A percentile compares a stretch with the other conserved stretches of the same genome.
These are phyloP conservation scores for Ophiosphaerella herpotricha DNA, from an alignment of 2,329 filamentous ascomycete genomes.

Conservation along the genomic window DNA sequence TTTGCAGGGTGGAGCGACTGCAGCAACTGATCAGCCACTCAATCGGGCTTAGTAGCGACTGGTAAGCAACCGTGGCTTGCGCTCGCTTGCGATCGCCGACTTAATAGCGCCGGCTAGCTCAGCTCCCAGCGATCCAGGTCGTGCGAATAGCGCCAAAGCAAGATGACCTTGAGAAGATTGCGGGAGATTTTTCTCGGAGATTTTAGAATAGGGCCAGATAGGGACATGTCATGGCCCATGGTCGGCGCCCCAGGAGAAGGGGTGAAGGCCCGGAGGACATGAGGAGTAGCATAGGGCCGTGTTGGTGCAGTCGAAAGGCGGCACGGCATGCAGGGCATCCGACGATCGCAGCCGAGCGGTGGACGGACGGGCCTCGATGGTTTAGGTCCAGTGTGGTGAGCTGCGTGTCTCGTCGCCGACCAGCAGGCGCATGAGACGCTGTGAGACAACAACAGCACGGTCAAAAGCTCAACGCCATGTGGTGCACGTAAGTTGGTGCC, in stretches of 20 bases:
- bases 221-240: too few species aligned
- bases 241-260: too few species aligned
- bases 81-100: slow-evolving; percentile 27
- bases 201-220: too few species aligned
- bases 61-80: slow-evolving; percentile 24
- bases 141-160: slow-evolving; percentile 7
- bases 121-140: slow-evolving; percentile 20
- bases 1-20: slow-evolving; percentile 18
- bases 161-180: neutral
- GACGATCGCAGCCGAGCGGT: slow-evolving; percentile 8
- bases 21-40: slow-evolving; percentile 17
- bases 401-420: neutral
- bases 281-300: neutral
- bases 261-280: too few species aligned
- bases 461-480: too few species aligned
- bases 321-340: slow-evolving; percentile 3
- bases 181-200: too few species aligned
- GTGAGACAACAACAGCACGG: too few species aligned
- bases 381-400: slow-evolving; percentile 2
- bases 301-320: neutral
- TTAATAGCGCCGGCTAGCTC: slow-evolving; percentile 19
- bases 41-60: slow-evolving; percentile 8
- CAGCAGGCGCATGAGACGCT: neutral
- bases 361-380: neutral
- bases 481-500: neutral